Percentiles rank a stretch among this genome's conserved stretches.
Conservation (phyloP, 768 basidiomycete genomes). For the Pisolithus sp. region DNA sequence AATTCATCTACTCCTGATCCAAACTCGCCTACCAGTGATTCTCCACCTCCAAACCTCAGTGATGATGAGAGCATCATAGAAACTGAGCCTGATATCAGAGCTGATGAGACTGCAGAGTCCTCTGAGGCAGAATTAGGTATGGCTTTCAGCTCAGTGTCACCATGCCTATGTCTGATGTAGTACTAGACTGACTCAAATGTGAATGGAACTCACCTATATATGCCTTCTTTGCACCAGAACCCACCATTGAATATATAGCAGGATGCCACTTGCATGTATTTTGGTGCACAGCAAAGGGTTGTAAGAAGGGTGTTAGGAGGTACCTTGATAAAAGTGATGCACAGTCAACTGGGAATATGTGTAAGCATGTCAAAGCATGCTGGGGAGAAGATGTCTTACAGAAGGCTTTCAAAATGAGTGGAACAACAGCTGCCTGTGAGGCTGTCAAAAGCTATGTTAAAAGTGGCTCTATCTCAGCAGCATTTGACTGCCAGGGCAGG, state of each 20-base stretch:
- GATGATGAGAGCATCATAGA: too few species aligned
- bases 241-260: neutral
- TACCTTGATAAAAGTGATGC: slow-evolving; percentile 21
- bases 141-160: too few species aligned
- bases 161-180: neutral
- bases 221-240: neutral
- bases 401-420: neutral
- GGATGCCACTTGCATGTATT: slow-evolving; percentile 19
- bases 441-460: neutral
- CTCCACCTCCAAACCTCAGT: too few species aligned
- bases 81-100: too few species aligned
- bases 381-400: neutral
- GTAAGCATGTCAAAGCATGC: neutral
- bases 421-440: neutral
- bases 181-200: neutral
- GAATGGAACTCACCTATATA: neutral
- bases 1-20: too few species aligned
- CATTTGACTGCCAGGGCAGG: neutral
- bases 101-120: too few species aligned
- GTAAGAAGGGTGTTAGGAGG: slow-evolving; percentile 13
- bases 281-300: slow-evolving; percentile 15
- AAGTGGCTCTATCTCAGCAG: slow-evolving; percentile 12
- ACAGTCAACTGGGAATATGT: slow-evolving; percentile 1
- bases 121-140: too few species aligned
- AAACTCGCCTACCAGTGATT: neutral